phyloP scores from a whole-genome alignment of 805 yeast species.

The Wickerhamiella brachini region DNA sequence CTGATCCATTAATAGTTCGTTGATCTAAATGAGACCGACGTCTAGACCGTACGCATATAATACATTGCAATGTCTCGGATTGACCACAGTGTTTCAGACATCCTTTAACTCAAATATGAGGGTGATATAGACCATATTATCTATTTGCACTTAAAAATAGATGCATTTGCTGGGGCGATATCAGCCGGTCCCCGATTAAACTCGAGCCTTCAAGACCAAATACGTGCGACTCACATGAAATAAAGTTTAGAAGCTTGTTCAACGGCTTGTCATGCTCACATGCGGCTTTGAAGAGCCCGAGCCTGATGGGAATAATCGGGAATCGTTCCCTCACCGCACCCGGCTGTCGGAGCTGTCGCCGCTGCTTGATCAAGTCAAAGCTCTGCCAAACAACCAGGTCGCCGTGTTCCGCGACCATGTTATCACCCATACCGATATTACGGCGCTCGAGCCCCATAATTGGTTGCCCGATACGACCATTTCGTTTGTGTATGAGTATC shows the following conservation, averaged over 20 bases:
- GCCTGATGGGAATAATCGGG: not conserved
- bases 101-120: no score
- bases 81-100: not conserved
- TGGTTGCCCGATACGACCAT: slow-evolving; percentile 68
- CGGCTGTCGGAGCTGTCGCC: not conserved
- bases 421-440: slow-evolving; percentile 29
- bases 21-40: no score
- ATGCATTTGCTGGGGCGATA: no score
- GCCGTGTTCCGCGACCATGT: not conserved
- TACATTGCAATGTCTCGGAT: not conserved
- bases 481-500: slow-evolving; percentile 44
- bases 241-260: not conserved
- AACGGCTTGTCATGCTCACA: not conserved
- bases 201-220: not conserved
- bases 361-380: not conserved
- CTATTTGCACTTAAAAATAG: no score
- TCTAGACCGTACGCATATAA: no score
- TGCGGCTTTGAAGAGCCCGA: slow-evolving; percentile 8
- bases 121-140: no score
- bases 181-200: not conserved
- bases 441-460: slow-evolving; percentile 44
- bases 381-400: not conserved
- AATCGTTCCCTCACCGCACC: slow-evolving; percentile 1
- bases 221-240: not conserved
- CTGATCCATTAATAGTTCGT: no score